These are phyloP conservation scores for Rubus parviflorus DNA, from an alignment of 306 rosid genomes.

Conservation along the genomic window DNA sequence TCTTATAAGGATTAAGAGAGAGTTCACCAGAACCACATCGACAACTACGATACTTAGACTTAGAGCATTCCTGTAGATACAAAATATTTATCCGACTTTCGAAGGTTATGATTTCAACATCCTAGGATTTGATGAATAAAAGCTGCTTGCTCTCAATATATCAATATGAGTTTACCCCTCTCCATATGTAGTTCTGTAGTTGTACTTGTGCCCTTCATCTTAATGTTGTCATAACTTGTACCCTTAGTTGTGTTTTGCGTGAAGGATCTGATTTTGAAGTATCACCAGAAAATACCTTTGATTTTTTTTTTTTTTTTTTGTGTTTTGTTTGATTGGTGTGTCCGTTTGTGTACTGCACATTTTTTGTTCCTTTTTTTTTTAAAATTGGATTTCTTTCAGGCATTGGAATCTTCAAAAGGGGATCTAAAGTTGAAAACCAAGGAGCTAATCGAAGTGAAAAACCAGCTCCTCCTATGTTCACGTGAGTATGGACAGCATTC, in stretches of 20 bases:
- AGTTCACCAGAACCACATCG: neutral
- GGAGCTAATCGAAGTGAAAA: constrained; percentile 41
- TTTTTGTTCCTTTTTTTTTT: constrained; percentile 6
- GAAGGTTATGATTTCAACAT: constrained; percentile 8
- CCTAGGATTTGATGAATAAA: neutral
- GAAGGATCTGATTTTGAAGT: neutral
- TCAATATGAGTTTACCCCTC: neutral
- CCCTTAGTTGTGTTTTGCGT: neutral
- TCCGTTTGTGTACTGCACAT: neutral
- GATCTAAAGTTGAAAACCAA: constrained; percentile 42
- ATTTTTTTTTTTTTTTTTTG: neutral
- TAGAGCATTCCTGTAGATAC: neutral
- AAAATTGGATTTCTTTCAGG: constrained; percentile 36
- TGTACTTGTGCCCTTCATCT: neutral
- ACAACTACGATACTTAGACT: neutral
- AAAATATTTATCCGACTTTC: neutral
- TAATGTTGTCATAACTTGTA: neutral
- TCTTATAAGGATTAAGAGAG: neutral
- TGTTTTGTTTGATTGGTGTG: neutral
- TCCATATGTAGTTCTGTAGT: neutral
- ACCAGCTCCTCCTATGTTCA: constrained; percentile 48
- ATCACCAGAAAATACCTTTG: neutral
- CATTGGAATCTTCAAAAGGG: constrained; percentile 45
- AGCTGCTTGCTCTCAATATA: neutral
- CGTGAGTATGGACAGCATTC: constrained; percentile 51